phyloP scores from a whole-genome alignment of 495 filamentous ascomycete species.

The Podospora fimiseda region DNA sequence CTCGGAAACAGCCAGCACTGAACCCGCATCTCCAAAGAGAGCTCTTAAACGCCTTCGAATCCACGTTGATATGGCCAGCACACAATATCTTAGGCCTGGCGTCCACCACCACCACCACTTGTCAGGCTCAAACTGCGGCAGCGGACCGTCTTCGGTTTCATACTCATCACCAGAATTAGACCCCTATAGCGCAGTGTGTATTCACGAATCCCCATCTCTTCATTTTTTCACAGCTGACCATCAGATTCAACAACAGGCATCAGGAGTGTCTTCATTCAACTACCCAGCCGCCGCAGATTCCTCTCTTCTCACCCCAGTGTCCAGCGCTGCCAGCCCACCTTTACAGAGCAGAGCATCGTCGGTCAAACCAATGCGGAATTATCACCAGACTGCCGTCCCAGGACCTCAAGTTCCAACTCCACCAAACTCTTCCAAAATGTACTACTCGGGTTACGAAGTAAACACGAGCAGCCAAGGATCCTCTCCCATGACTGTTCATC shows the following conservation, averaged over 20 bases:
- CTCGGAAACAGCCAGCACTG: conserved; percentile 8
- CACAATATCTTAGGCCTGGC: conserved; percentile 25
- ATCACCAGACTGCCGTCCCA: conserved; percentile 26
- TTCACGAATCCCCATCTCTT: background rate
- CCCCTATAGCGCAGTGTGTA: conserved; percentile 30
- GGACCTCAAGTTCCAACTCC: conserved; percentile 38
- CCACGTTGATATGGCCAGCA: conserved; percentile 26
- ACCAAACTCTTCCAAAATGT: conserved; percentile 37
- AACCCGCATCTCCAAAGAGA: conserved; percentile 10
- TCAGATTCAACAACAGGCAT: conserved; percentile 18
- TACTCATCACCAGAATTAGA: conserved; percentile 25
- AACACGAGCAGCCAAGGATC: conserved; percentile 27
- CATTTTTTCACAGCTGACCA: background rate
- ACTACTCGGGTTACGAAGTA: conserved; percentile 30
- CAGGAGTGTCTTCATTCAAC: conserved; percentile 39
- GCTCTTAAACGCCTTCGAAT: conserved; percentile 16
- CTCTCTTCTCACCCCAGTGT: conserved; percentile 42
- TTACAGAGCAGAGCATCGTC: conserved; percentile 30
- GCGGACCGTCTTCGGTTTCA: conserved; percentile 15
- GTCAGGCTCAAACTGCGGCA: conserved; percentile 16
- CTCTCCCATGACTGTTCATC: conserved; percentile 31
- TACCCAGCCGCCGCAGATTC: conserved; percentile 38
- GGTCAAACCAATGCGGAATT: conserved; percentile 29
- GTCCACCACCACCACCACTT: conserved; percentile 19
- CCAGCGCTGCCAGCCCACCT: conserved; percentile 38